Base-by-base conservation (phyloP, 345 rosid genomes). In the Pseudoturritis turrita region DNA sequence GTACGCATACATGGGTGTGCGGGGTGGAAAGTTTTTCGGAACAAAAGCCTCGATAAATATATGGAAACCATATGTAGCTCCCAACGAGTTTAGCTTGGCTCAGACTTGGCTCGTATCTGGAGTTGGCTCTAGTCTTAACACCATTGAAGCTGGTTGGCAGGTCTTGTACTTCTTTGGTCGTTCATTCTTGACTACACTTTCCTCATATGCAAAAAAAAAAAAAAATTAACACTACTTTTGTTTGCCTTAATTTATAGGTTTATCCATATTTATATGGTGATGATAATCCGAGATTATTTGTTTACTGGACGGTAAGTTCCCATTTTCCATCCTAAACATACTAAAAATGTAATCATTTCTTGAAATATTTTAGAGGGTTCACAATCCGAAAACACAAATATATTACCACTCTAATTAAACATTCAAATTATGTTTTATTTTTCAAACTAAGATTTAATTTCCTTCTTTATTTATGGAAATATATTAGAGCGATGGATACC, bases 91-190 rank as follows among this genome's bases (percentile, higher is more conserved):
- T 72, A 83, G 89, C 81, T 64, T 83, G 68, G 81, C 86, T 36
- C 89, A 86, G 74, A 73, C 82, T 39, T 83, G 89, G 89, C 72
- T 86, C 25, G 19, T 72, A 18, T 82, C 87, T 52, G 86, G 87
- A 29, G 59, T 63, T 40, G 79, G 79, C 61, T 3, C 7, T 29
- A 81, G 67, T 79, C 81, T 75, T 70, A 86, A 81, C 44, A 86
- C 86, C 49, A 81, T 86, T 55, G 89, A 86, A 80, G 89, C 84
- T 72, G 89, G 89, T 58, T 83, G 83, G 83, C 87, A 86, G 88
- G 76, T 71, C 8, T 25, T 62, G 35, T 28, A 9, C 10, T 25
- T 62, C 9, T 18, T 54, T 54, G 14, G 11, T 23, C 0, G 19
- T 28, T 8, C 11, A 44, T 28, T 10, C 15, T 62, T 62, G 18